These are phyloP conservation scores for Monilinia aucupariae DNA, from an alignment of 2,329 filamentous ascomycete genomes.

Conservation along the genomic window DNA sequence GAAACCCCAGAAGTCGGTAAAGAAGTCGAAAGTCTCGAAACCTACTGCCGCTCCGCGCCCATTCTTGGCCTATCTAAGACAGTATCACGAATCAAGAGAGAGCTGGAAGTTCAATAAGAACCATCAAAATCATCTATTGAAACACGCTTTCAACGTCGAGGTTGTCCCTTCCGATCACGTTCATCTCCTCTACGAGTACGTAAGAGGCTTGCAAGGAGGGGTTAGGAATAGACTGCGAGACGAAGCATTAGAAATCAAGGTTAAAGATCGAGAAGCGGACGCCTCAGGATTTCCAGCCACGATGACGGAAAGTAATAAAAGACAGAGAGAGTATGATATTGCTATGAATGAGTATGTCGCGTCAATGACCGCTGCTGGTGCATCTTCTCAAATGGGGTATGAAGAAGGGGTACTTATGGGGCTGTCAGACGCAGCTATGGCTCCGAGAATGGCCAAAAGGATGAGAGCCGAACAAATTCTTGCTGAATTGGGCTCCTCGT, in stretches of 20 bases:
- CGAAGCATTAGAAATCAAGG: conserved; percentile 56
- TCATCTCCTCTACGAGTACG: conserved; percentile 66
- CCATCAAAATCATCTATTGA: conserved; percentile 77
- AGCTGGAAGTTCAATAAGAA: conserved; percentile 97
- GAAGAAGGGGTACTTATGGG: conserved; percentile 33
- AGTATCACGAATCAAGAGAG: conserved; percentile 64
- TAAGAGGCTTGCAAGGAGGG: conserved; percentile 71
- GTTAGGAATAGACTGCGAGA: conserved; percentile 64
- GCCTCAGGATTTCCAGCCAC: conserved; percentile 45
- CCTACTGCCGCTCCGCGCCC: conserved; percentile 39
- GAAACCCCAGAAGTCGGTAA: conserved; percentile 17
- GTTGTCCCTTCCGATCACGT: conserved; percentile 67
- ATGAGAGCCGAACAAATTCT: conserved; percentile 57
- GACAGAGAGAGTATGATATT: conserved; percentile 51
- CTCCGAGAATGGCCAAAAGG: conserved; percentile 53
- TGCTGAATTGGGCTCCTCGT: conserved; percentile 44
- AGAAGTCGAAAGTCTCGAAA: conserved; percentile 22
- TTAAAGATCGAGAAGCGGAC: conserved; percentile 50
- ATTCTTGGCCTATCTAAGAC: conserved; percentile 69
- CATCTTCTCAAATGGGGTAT: conserved; percentile 27
- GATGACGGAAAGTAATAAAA: conserved; percentile 44
- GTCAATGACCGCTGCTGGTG: conserved; percentile 26
- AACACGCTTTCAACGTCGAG: conserved; percentile 69
- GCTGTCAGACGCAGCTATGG: conserved; percentile 47
- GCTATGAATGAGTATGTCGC: conserved; percentile 38